A percentile compares a stretch with the other conserved stretches of the same genome.
These are phyloP conservation scores for Linderniella brevidens DNA, from an alignment of 257 asterid species.

Conservation along the genomic window DNA sequence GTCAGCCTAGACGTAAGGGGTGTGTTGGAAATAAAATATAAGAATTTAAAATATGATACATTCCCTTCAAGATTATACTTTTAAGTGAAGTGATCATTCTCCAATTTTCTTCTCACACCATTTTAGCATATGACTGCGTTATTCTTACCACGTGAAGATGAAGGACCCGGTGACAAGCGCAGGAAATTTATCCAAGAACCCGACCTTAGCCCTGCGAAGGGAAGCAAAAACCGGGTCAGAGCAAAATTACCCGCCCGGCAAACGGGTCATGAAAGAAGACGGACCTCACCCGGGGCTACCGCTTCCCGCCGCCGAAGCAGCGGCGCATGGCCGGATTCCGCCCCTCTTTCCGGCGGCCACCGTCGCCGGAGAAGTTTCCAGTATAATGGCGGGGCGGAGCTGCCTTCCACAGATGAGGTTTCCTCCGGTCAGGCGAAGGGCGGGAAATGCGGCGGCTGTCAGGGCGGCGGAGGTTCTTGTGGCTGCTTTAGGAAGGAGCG, in stretches of 20 bases:
- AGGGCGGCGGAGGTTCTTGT: constrained; percentile 17
- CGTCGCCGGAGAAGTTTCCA: constrained; percentile 39
- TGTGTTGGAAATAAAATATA: no score
- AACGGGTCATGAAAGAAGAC: constrained; percentile 23
- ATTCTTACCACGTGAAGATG: constrained; percentile 98
- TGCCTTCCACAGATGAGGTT: constrained; percentile 68
- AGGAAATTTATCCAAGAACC: constrained; percentile 63
- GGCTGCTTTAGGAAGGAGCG: constrained; percentile 29
- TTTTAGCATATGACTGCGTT: no score
- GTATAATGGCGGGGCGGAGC: constrained; percentile 61
- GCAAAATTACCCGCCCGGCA: constrained; percentile 5
- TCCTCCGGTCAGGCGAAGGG: constrained; percentile 31
- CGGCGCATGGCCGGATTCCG: constrained; percentile 31
- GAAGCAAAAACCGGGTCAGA: constrained; percentile 9
- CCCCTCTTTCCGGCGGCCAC: constrained; percentile 14
- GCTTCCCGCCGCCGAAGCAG: constrained; percentile 54
- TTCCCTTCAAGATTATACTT: no score
- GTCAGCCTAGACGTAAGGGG: no score
- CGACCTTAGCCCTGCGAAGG: constrained; percentile 46
- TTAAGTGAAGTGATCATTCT: no score
- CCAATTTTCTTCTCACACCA: no score
- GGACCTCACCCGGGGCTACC: constrained; percentile 81
- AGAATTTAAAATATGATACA: no score
- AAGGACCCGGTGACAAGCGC: constrained; percentile 73
- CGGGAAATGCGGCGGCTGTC: constrained; percentile 23